Percentiles rank a stretch among this genome's conserved stretches.
Conservation (phyloP, 257 asterid genomes). For the Nicotiana tomentosiformis region DNA sequence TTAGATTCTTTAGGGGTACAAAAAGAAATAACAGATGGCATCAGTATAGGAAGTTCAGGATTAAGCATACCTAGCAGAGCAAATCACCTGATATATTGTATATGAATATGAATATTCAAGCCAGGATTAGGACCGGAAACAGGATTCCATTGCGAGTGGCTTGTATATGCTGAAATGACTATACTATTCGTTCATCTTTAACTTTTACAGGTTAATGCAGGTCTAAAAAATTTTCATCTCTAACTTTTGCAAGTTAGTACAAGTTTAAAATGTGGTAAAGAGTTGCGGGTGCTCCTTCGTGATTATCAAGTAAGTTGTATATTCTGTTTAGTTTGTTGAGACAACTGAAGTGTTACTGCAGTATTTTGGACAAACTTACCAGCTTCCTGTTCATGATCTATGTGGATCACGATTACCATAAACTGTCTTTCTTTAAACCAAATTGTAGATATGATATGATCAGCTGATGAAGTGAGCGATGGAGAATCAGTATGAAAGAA, state of each 20-base stretch:
- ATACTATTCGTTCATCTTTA: neutral
- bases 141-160: neutral
- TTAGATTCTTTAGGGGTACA: neutral
- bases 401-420: too few species aligned
- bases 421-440: too few species aligned
- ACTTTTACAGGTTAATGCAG: neutral
- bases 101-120: slow-evolving; percentile 8
- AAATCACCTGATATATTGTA: neutral
- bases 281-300: neutral
- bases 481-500: too few species aligned
- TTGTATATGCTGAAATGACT: neutral
- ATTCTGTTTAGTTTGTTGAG: neutral
- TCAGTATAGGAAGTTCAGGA: slow-evolving; percentile 1
- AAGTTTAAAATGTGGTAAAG: neutral
- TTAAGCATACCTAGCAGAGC: neutral
- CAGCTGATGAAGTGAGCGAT: too few species aligned
- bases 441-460: too few species aligned
- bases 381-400: too few species aligned
- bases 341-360: neutral
- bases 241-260: too few species aligned
- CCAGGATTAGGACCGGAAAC: neutral
- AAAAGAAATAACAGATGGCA: neutral
- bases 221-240: too few species aligned
- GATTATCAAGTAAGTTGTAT: neutral
- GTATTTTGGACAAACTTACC: too few species aligned